Percentiles rank a stretch among this genome's conserved stretches.
Conservation (phyloP, 2,329 filamentous ascomycete species). For the Trichoderma sp. region DNA sequence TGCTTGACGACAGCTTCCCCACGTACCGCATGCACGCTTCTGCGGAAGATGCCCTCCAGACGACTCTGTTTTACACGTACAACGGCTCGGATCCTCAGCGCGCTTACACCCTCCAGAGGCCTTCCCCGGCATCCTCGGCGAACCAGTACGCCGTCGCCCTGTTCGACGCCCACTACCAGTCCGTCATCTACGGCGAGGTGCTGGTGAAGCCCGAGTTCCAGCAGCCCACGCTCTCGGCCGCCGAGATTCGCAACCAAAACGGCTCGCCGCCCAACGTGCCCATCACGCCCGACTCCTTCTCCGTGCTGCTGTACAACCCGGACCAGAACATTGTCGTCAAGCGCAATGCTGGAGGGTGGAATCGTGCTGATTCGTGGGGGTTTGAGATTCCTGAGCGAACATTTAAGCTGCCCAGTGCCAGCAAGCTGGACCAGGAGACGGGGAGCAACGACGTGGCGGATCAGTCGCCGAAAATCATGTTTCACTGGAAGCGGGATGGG, state of each 20-base stretch:
- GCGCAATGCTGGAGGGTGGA: conserved; percentile 74
- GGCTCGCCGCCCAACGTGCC: conserved; percentile 61
- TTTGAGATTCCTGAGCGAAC: conserved; percentile 87
- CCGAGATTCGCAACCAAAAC: conserved; percentile 70
- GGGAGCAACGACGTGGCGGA: conserved; percentile 40
- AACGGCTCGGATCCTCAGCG: conserved; percentile 78
- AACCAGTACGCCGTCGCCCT: conserved; percentile 87
- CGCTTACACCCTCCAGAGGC: conserved; percentile 77
- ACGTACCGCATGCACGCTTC: conserved; percentile 58
- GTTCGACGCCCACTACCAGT: conserved; percentile 75
- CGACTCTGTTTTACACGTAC: conserved; percentile 59
- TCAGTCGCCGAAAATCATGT: conserved; percentile 71
- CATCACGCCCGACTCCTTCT: conserved; percentile 73
- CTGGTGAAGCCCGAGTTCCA: conserved; percentile 82
- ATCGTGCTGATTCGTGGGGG: conserved; percentile 77
- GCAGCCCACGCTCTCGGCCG: conserved; percentile 75
- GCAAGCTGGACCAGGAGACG: conserved; percentile 72
- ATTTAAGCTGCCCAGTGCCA: conserved; percentile 77
- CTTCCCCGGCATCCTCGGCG: conserved; percentile 63
- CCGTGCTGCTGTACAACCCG: conserved; percentile 89
- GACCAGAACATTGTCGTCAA: conserved; percentile 76
- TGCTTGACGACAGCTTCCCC: conserved; percentile 95
- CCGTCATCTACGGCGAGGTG: conserved; percentile 85
- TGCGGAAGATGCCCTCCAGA: conserved; percentile 54
- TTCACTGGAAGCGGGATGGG: conserved; percentile 87